Conservation (phyloP, 1,139 yeast species). For the Yamadazyma oceani region DNA sequence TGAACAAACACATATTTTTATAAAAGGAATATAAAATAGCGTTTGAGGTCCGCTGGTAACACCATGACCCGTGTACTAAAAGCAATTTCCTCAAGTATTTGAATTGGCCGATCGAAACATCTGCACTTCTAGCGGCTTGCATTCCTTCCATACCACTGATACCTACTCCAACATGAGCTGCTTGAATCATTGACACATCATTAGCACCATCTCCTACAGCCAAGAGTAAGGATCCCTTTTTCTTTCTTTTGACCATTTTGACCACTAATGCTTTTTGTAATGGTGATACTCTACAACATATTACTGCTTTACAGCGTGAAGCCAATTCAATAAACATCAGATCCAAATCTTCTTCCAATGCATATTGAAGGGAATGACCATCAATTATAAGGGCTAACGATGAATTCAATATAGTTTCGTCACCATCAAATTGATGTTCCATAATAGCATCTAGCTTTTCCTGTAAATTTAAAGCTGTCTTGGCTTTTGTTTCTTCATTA, state of each 20-base stretch:
- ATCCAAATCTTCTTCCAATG: slow-evolving; percentile 79
- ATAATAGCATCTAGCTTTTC: slow-evolving; percentile 77
- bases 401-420: slow-evolving; percentile 53
- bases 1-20: slow-evolving; percentile 90
- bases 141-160: slow-evolving; percentile 99
- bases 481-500: slow-evolving; percentile 81
- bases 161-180: slow-evolving; percentile 97
- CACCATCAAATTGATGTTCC: slow-evolving; percentile 66
- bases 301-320: slow-evolving; percentile 85
- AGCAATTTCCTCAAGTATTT: slow-evolving; percentile 77
- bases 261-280: slow-evolving; percentile 97
- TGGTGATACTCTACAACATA: slow-evolving; percentile 95
- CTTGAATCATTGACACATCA: slow-evolving; percentile 98
- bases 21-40: slow-evolving; percentile 94
- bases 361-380: slow-evolving; percentile 85
- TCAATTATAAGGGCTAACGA: slow-evolving; percentile 88
- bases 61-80: slow-evolving; percentile 97
- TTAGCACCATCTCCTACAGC: slow-evolving; percentile 99
- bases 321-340: slow-evolving; percentile 79
- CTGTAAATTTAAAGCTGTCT: slow-evolving; percentile 65
- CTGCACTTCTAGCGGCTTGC: slow-evolving; percentile 99
- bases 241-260: slow-evolving; percentile 67
- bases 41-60: slow-evolving; percentile 88
- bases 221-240: slow-evolving; percentile 66
- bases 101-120: slow-evolving; percentile 95